A percentile compares a stretch with the other conserved stretches of the same genome.
These are phyloP conservation scores for Plectosphaerella sp. DNA, from an alignment of 2,329 filamentous ascomycete species.

Conservation along the genomic window DNA sequence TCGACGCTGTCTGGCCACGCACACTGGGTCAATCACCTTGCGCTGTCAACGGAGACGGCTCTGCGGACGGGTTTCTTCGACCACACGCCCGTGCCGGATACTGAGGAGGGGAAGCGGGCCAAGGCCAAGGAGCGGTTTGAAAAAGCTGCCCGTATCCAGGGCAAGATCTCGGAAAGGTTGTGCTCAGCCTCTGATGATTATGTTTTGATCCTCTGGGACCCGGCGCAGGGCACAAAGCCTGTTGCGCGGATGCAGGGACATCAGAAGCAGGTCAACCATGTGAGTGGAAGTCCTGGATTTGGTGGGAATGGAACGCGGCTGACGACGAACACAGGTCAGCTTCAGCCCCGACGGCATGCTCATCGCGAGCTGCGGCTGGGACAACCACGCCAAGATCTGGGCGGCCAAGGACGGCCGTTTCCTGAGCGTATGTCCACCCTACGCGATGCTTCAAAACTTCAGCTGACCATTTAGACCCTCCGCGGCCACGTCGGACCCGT, in stretches of 20 bases:
- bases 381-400: conserved; percentile 95
- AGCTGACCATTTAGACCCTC: conserved; percentile 59
- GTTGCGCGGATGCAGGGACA: conserved; percentile 87
- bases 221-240: conserved; percentile 71
- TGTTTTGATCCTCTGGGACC: conserved; percentile 95
- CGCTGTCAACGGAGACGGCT: conserved; percentile 87
- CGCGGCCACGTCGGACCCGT: conserved; percentile 86
- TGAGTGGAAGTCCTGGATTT: neutral
- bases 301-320: neutral
- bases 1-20: conserved; percentile 79
- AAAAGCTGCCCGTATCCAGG: conserved; percentile 73
- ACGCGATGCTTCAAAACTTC: conserved; percentile 59
- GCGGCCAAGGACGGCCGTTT: conserved; percentile 55
- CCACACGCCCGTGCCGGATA: conserved; percentile 65
- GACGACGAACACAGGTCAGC: conserved; percentile 40
- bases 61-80: conserved; percentile 84
- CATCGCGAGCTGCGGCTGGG: conserved; percentile 85
- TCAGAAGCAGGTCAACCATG: conserved; percentile 95
- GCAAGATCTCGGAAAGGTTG: conserved; percentile 74
- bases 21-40: conserved; percentile 94
- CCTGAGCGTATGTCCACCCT: conserved; percentile 25
- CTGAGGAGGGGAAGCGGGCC: conserved; percentile 64
- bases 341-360: conserved; percentile 87
- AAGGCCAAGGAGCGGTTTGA: conserved; percentile 82
- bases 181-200: conserved; percentile 94